A percentile compares a stretch with the other conserved stretches of the same genome.
Evolutionary conservation across 768 basidiomycete genomes (phyloP).

Genomic region (Lactarius vividus): DNA sequence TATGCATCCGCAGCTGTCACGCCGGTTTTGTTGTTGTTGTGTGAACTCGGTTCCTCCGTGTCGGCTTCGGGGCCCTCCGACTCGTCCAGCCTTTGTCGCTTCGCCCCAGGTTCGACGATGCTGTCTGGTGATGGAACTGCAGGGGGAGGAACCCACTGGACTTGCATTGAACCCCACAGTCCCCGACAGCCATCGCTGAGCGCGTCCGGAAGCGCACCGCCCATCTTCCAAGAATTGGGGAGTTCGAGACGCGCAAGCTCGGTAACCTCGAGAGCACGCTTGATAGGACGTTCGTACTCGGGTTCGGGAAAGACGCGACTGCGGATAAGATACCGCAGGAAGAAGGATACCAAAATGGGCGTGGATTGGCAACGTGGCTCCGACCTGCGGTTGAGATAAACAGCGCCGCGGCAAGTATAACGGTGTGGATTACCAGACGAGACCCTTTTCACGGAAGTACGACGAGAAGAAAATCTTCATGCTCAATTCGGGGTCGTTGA

Average conservation of each 20-base stretch:
- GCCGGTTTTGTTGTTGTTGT: not conserved
- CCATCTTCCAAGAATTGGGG: constrained; percentile 46
- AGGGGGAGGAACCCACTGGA: constrained; percentile 8
- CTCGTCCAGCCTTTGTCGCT: constrained; percentile 30
- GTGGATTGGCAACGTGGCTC: constrained; percentile 48
- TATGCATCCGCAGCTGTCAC: not conserved
- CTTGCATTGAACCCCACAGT: constrained; percentile 44
- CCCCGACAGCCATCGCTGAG: constrained; percentile 49
- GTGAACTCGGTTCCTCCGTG: not conserved
- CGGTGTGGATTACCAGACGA: constrained; percentile 52
- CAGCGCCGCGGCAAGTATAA: constrained; percentile 21
- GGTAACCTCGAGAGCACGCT: constrained; percentile 44
- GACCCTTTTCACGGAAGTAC: constrained; percentile 62
- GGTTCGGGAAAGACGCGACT: constrained; percentile 52
- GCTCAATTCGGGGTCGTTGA: constrained; percentile 57
- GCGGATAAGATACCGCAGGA: constrained; percentile 57
- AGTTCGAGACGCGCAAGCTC: constrained; percentile 49
- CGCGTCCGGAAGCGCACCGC: constrained; percentile 46
- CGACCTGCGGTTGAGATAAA: constrained; percentile 35
- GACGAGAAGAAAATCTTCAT: constrained; percentile 70
- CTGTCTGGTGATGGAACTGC: constrained; percentile 11
- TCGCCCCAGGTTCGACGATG: constrained; percentile 28
- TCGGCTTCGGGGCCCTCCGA: not conserved
- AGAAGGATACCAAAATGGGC: constrained; percentile 58
- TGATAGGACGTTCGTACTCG: constrained; percentile 44